Evolutionary conservation across 768 basidiomycete species (phyloP).

Genomic region (Mycena vitilis): DNA sequence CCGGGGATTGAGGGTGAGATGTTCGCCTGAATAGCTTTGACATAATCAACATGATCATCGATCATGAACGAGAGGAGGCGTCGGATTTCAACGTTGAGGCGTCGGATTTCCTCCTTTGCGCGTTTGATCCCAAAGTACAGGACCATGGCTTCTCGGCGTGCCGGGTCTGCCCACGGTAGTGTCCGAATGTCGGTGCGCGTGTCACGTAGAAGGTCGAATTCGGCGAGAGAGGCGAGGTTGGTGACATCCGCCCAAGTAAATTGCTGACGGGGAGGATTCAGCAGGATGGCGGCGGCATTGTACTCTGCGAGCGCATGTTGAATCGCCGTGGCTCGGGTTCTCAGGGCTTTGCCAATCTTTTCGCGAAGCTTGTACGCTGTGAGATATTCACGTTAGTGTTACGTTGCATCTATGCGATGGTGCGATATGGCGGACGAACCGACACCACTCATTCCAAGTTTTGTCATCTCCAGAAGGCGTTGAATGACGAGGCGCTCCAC

Average conservation of each 20-base stretch:
- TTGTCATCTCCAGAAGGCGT: slow-evolving; percentile 2
- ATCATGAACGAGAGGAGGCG: slow-evolving; percentile 41
- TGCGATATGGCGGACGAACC: no score
- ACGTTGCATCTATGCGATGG: no score
- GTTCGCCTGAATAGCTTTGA: neutral
- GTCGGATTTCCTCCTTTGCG: slow-evolving; percentile 45
- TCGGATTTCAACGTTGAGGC: slow-evolving; percentile 47
- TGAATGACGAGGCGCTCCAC: slow-evolving; percentile 6
- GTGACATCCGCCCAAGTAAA: neutral
- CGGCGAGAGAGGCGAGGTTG: slow-evolving; percentile 38
- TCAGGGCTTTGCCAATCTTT: neutral
- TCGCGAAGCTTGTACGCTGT: slow-evolving; percentile 10
- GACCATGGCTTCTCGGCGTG: slow-evolving; percentile 40
- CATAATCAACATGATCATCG: slow-evolving; percentile 37
- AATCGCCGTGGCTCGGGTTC: neutral
- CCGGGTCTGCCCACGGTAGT: slow-evolving; percentile 43
- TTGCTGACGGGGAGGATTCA: slow-evolving; percentile 1
- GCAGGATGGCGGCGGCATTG: neutral
- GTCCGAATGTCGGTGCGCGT: slow-evolving; percentile 43
- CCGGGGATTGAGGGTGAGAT: neutral
- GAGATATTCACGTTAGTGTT: no score
- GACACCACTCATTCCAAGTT: slow-evolving; percentile 13
- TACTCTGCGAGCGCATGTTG: neutral
- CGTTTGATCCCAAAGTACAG: slow-evolving; percentile 43
- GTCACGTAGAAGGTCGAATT: slow-evolving; percentile 49